Percentiles rank a stretch among this genome's conserved stretches.
Evolutionary conservation across 257 asterid species (phyloP).

Genomic region (Solanum corneliomulleri): DNA sequence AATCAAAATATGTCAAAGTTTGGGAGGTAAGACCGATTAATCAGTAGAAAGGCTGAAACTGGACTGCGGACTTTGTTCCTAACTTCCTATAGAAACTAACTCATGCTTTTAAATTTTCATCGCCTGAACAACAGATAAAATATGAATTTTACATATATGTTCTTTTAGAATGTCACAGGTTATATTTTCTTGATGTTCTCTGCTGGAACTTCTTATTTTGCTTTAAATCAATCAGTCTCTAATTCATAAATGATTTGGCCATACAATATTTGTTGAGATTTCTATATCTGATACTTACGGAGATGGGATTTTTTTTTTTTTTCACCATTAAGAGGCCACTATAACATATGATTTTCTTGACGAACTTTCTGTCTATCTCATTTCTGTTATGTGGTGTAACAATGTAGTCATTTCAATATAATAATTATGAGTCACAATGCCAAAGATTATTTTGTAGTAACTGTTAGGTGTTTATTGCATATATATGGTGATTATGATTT

Average conservation of each 20-base stretch:
- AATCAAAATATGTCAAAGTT: slow-evolving; percentile 83
- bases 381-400: not conserved
- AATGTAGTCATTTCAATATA: not conserved
- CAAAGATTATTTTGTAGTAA: not conserved
- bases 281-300: not conserved
- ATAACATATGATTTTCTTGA: not conserved
- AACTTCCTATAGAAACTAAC: not conserved
- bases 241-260: not conserved
- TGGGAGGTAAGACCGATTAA: slow-evolving; percentile 70
- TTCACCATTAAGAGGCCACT: not conserved
- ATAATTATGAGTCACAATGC: not conserved
- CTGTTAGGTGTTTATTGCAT: not conserved
- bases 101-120: not conserved
- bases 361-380: not conserved
- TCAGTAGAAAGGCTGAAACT: not conserved
- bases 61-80: not conserved
- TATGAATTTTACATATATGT: not conserved
- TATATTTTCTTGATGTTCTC: not conserved
- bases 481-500: not conserved
- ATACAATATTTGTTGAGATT: not conserved
- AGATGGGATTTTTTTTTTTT: not conserved
- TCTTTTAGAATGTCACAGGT: not conserved
- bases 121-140: not conserved
- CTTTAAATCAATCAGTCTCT: not conserved
- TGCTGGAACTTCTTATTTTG: not conserved